phyloP scores from a whole-genome alignment of 495 filamentous ascomycete species.

The Tuber microsphaerosporum region DNA sequence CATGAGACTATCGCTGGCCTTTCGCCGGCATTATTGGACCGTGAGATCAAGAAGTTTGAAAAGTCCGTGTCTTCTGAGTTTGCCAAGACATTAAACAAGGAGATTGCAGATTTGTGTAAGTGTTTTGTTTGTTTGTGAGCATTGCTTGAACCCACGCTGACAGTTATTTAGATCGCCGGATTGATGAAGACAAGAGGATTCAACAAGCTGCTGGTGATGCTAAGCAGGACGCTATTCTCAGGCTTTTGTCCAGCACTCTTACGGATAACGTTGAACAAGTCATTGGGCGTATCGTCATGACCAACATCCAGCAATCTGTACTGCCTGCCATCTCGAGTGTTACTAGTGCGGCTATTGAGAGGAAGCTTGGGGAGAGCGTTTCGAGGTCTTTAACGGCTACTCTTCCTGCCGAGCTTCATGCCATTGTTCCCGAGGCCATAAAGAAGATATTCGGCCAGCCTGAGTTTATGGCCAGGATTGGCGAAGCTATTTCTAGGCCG shows the following conservation, averaged over 20 bases:
- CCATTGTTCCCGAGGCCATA: constrained; percentile 52
- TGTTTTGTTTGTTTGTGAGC: constrained; percentile 1
- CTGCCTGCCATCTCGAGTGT: constrained; percentile 48
- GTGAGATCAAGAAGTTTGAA: constrained; percentile 54
- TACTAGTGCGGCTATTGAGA: constrained; percentile 52
- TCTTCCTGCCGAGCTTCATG: constrained; percentile 53
- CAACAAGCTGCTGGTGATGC: constrained; percentile 56
- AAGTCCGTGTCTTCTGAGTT: constrained; percentile 52
- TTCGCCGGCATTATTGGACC: constrained; percentile 46
- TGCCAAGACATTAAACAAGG: constrained; percentile 50
- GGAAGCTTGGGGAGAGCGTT: constrained; percentile 53
- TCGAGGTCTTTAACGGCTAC: constrained; percentile 43
- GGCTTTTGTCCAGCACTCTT: constrained; percentile 77
- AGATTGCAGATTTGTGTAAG: constrained; percentile 53
- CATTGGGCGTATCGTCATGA: constrained; percentile 60
- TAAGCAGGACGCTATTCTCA: constrained; percentile 73
- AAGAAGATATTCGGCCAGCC: constrained; percentile 60
- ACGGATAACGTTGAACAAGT: constrained; percentile 83
- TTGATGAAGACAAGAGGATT: constrained; percentile 59
- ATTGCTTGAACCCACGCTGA: constrained; percentile 21
- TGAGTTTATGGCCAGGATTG: constrained; percentile 59
- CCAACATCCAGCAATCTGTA: constrained; percentile 59
- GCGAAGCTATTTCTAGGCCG: constrained; percentile 61
- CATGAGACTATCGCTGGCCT: constrained; percentile 37
- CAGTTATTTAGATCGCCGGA: constrained; percentile 46